Percentiles rank a stretch among this genome's conserved stretches.
Evolutionary conservation across 2,329 filamentous ascomycete genomes (phyloP).

Genomic region (Fusarium longipes): DNA sequence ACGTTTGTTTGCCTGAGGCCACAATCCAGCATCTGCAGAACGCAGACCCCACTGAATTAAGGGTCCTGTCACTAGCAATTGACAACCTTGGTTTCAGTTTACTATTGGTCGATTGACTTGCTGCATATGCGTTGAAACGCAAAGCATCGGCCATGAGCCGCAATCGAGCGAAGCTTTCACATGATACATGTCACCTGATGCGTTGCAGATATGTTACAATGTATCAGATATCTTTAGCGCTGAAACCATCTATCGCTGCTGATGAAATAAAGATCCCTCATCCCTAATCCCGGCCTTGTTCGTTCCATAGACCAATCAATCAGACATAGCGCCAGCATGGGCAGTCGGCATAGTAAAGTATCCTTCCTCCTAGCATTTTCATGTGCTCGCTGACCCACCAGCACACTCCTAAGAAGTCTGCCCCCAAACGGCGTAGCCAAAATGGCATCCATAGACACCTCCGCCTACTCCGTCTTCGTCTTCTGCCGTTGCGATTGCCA

Average conservation of each 20-base stretch:
- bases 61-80: constrained; percentile 12
- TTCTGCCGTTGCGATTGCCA: not conserved
- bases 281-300: not conserved
- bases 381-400: too few relatives aligned
- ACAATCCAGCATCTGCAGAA: not conserved
- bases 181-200: not conserved
- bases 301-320: not conserved
- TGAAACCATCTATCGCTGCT: constrained; percentile 3
- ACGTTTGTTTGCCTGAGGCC: constrained; percentile 29
- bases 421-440: not conserved
- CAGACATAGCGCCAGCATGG: too few relatives aligned
- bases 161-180: not conserved
- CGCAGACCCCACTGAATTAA: constrained; percentile 7
- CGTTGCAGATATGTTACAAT: not conserved
- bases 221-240: constrained; percentile 5
- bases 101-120: constrained; percentile 1
- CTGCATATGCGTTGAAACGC: constrained; percentile 1
- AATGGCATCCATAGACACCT: not conserved
- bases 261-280: not conserved
- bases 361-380: too few relatives aligned
- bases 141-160: not conserved
- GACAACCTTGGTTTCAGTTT: not conserved
- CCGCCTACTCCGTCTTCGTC: too few relatives aligned
- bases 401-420: too few relatives aligned
- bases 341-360: too few relatives aligned